Evolutionary conservation across 805 yeast genomes (phyloP).

Genomic region (Starmerella ratchasimensis): DNA sequence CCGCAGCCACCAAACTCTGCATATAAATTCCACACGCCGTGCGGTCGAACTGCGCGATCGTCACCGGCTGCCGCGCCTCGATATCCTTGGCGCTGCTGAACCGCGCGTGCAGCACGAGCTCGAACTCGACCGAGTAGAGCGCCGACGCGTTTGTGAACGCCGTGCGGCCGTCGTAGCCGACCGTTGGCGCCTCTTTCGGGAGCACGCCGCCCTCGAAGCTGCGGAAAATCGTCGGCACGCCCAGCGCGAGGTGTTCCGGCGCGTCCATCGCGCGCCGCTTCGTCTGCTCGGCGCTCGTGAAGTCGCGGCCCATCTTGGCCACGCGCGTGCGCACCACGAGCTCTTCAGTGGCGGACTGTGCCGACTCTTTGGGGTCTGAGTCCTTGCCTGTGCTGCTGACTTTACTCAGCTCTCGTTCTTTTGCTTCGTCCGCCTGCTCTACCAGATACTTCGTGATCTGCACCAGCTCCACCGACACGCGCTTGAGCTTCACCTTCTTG

Average conservation of each 20-base stretch:
- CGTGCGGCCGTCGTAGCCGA: constrained; percentile 25
- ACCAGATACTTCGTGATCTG: constrained; percentile 25
- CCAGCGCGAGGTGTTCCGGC: constrained; percentile 21
- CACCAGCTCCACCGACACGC: constrained; percentile 26
- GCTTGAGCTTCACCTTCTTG: constrained; percentile 27
- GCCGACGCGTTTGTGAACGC: constrained; percentile 28
- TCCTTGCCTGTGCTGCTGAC: background rate
- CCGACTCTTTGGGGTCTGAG: background rate
- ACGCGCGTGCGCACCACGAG: constrained; percentile 23
- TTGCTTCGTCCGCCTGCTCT: background rate
- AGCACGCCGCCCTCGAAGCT: constrained; percentile 20
- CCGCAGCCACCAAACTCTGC: constrained; percentile 25
- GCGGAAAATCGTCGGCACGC: constrained; percentile 20
- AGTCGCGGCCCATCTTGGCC: constrained; percentile 21
- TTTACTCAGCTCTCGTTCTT: background rate
- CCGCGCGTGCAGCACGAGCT: constrained; percentile 26
- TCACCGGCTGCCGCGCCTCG: constrained; percentile 25
- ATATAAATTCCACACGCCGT: constrained; percentile 26
- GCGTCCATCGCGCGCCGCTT: constrained; percentile 15
- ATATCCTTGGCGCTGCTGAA: constrained; percentile 29
- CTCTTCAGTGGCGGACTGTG: constrained; percentile 21
- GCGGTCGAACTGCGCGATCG: constrained; percentile 29
- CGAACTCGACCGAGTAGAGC: constrained; percentile 26
- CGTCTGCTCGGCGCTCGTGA: constrained; percentile 21
- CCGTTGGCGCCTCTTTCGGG: constrained; percentile 26